Percentiles rank a stretch among this genome's conserved stretches.
Evolutionary conservation across 352 stramenopile genomes (phyloP).

Genomic region (Pythium sp.): DNA sequence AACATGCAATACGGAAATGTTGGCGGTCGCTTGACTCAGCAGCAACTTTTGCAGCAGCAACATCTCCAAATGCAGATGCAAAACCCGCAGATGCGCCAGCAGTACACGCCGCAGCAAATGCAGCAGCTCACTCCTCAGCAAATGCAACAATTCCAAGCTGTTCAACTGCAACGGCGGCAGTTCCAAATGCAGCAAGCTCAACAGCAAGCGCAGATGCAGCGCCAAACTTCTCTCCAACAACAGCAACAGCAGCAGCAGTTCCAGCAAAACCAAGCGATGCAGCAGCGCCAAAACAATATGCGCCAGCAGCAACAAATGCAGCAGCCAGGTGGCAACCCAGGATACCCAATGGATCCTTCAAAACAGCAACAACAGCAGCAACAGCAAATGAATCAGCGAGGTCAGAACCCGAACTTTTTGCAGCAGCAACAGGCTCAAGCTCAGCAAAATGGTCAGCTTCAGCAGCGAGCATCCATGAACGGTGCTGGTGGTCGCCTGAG

Average conservation of each 20-base stretch:
- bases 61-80: slow-evolving; percentile 72
- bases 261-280: slow-evolving; percentile 39
- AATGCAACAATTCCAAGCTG: slow-evolving; percentile 24
- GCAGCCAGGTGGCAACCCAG: slow-evolving; percentile 23
- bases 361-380: slow-evolving; percentile 45
- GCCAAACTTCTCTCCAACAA: slow-evolving; percentile 58
- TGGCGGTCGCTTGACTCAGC: slow-evolving; percentile 72
- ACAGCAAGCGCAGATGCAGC: slow-evolving; percentile 67
- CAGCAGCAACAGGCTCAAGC: slow-evolving; percentile 43
- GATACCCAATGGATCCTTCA: slow-evolving; percentile 16
- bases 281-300: slow-evolving; percentile 56
- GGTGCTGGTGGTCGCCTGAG: slow-evolving; percentile 38
- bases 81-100: slow-evolving; percentile 81
- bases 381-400: slow-evolving; percentile 33
- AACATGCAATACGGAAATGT: slow-evolving; percentile 69
- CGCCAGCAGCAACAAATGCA: slow-evolving; percentile 57
- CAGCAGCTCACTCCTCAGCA: slow-evolving; percentile 57
- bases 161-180: slow-evolving; percentile 41
- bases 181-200: slow-evolving; percentile 54
- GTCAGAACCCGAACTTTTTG: slow-evolving; percentile 21
- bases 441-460: slow-evolving; percentile 41
- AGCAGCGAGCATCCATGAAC: slow-evolving; percentile 36
- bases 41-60: slow-evolving; percentile 76
- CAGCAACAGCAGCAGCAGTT: slow-evolving; percentile 61
- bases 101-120: slow-evolving; percentile 78